Base-by-base conservation (phyloP, 2,329 filamentous ascomycete species). In the Botrytis elliptica region DNA sequence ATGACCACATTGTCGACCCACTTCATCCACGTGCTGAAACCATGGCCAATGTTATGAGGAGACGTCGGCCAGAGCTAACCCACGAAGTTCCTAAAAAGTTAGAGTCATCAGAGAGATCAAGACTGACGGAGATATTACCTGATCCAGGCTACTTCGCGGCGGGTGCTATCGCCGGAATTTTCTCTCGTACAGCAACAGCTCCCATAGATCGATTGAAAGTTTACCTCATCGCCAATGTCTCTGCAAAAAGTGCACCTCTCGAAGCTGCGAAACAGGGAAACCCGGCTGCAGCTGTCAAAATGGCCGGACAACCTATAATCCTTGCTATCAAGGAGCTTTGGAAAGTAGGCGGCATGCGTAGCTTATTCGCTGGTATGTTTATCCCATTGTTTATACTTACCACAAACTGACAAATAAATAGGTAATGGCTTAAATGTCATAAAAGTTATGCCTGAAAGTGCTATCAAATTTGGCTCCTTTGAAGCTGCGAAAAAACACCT, bases 361-460 rank as follows among this genome's bases (percentile, higher is more conserved):
- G 94, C 81, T 90, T 98, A 77, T 99, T 98, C 84, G 95, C 95
- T 77, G 96, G 94, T 97, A 84, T 82, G 90, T 77, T 36, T 29
- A 14, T 46, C 29, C 25, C 20, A 6, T 8, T 22, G 25, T 22
- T 12, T 4, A 64, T 25, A 25, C 29, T 46, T 68, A 49, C 29
- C 9, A 59, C 14, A 60, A n/a, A 65, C n/a, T 64, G 75, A 72
- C 77, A 63, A 78, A 73, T 33, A 16, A 40, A 36, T 78, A 97
- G 95, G 96, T 55, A 99, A 99, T 80, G 96, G 96, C 5, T 86
- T 99, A 78, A 99, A 99, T 79, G 94, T 99, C 4, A 83, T 98
- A 80, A 99, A 99, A 83, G 96, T 99, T 75, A 97, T 98, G 94
- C 96, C 96, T 0, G 96, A 99, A 84, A 98, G 95, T 42, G 95